Percentiles rank a stretch among this genome's conserved stretches.
phyloP scores from a whole-genome alignment of 768 basidiomycete genomes.

The Agaricus subrufescens region DNA sequence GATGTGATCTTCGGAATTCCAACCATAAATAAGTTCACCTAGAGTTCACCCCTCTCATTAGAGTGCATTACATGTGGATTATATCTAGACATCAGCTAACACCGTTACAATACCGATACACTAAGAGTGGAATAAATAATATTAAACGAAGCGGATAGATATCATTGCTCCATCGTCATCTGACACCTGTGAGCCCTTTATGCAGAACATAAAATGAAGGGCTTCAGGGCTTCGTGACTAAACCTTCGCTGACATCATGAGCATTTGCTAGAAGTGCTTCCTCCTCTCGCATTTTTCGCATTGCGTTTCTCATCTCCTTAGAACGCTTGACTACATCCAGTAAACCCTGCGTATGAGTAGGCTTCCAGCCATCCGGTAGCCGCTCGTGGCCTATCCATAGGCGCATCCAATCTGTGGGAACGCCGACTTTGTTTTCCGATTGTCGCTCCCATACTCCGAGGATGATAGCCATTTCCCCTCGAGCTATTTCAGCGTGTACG shows the following conservation, averaged over 20 bases:
- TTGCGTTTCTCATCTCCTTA: conserved; percentile 22
- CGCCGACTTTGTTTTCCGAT: conserved; percentile 32
- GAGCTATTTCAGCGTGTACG: conserved; percentile 55
- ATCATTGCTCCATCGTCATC: neutral
- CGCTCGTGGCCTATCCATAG: conserved; percentile 49
- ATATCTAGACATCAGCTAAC: too few relatives aligned
- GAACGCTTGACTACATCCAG: conserved; percentile 29
- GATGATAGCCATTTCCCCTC: conserved; percentile 65
- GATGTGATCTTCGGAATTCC: too few relatives aligned
- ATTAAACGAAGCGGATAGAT: neutral
- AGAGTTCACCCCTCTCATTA: too few relatives aligned
- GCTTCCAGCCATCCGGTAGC: conserved; percentile 42
- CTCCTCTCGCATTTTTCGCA: conserved; percentile 20
- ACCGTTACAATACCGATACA: too few relatives aligned
- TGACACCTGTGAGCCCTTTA: neutral
- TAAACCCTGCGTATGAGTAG: conserved; percentile 31
- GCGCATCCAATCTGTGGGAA: conserved; percentile 40
- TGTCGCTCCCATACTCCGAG: conserved; percentile 48
- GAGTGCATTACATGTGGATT: too few relatives aligned
- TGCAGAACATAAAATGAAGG: neutral
- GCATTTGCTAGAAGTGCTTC: conserved; percentile 10
- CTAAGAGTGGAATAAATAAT: too few relatives aligned
- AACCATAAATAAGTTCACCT: too few relatives aligned
- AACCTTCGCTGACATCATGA: too few relatives aligned
- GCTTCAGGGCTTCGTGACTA: neutral